A percentile compares a stretch with the other conserved stretches of the same genome.
These are phyloP conservation scores for Didymella pomorum DNA, from an alignment of 2,329 filamentous ascomycete genomes.

Conservation along the genomic window DNA sequence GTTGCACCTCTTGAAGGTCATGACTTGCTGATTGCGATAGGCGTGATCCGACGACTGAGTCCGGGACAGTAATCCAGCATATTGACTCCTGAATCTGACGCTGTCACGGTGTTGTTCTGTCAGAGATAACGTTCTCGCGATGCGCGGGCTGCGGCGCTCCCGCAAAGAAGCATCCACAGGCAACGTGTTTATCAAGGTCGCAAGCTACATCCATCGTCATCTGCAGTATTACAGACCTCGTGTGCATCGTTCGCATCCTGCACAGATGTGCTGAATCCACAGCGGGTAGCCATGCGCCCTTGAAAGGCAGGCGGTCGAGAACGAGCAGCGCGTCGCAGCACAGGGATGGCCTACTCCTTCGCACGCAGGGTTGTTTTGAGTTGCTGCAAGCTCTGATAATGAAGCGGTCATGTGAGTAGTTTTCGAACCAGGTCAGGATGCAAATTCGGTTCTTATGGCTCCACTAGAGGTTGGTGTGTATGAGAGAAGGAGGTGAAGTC, in stretches of 20 bases:
- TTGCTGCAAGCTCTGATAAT: not conserved
- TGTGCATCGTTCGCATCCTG: not conserved
- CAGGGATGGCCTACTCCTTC: not conserved
- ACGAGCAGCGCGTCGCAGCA: not conserved
- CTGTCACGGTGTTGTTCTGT: not conserved
- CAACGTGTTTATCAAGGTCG: not conserved
- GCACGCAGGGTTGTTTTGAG: too few relatives aligned
- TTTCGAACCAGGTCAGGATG: not conserved
- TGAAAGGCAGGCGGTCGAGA: not conserved
- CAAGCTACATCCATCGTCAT: not conserved
- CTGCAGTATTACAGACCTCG: not conserved
- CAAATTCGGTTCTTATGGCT: not conserved
- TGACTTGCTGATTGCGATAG: not conserved
- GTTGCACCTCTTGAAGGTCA: not conserved
- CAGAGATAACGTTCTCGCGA: not conserved
- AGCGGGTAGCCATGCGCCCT: constrained; percentile 3
- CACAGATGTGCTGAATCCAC: not conserved
- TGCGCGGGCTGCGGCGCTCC: not conserved
- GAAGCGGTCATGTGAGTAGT: not conserved
- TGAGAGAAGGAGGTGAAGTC: not conserved
- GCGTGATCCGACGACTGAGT: not conserved
- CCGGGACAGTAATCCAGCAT: not conserved
- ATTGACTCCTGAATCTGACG: not conserved
- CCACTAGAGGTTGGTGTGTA: not conserved
- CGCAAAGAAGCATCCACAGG: not conserved